Base-by-base conservation (phyloP, 345 rosid species). In the Pistacia integerrima region DNA sequence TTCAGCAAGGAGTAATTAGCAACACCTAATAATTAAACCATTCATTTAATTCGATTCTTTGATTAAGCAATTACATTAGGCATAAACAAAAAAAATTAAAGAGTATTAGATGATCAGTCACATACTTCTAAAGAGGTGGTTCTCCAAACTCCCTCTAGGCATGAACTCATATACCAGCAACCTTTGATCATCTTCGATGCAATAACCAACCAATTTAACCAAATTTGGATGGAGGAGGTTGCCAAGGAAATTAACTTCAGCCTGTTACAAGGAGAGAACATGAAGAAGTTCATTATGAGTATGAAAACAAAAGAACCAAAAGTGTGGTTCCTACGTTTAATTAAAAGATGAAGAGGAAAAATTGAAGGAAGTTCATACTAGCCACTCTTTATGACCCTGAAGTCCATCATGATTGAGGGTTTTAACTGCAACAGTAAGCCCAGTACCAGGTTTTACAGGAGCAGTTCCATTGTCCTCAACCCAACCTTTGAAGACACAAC, bases 351-450 rank as follows among this genome's bases (percentile, higher is more conserved):
- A 22, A 63, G 30, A n/a, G 61, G 64, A 73, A 48, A 52, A 55
- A 48, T 51, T 52, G 56, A n/a, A 73, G 65, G 51, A 57, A 22
- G 44, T 52, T 72, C 85, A 68, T 86, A 94, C 98, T 84, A 92
- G 90, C 98, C 98, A 94, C 81, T 94, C 98, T 86, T 91, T 91
- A 73, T 94, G 98, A 83, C 98, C 98, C 88, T 94, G 98, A 78
- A 94, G 92, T 76, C 98, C 98, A 80, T 93, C 97, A 51, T 88
- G 90, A 73, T 94, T 94, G n/a, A 92, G 87, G 51, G 94, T 94
- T 81, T 94, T 94, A 51, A 93, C 93, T 0, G 98, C 98, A 78
- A 94, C 98, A 3, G 98, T 89, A 48, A 94, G 88, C 35, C 98
- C 98, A 0, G 91, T 88, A 35, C 97, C 98, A 54, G 97, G 97